phyloP scores from a whole-genome alignment of 2,329 filamentous ascomycete species.

The Ophiognomonia clavigignenti-juglandacearum region DNA sequence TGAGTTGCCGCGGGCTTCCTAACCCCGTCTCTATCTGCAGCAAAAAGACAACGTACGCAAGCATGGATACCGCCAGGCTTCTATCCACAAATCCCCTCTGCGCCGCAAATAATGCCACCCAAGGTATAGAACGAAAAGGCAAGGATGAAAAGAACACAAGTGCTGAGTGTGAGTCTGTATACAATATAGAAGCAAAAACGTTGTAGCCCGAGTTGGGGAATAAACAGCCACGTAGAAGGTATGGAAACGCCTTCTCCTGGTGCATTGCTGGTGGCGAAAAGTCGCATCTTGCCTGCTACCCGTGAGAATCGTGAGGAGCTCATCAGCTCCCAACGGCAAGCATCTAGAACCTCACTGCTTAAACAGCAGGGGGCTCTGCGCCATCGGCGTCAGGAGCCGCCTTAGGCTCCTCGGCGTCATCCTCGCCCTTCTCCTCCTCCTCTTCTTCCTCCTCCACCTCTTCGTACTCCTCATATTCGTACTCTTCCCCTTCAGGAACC shows the following conservation, averaged over 20 bases:
- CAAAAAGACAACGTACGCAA: not conserved
- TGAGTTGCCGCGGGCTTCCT: not conserved
- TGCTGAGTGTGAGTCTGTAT: no score
- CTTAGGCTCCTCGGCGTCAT: not conserved
- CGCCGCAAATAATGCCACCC: slow-evolving; percentile 4
- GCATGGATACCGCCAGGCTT: not conserved
- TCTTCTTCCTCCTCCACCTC: slow-evolving; percentile 4
- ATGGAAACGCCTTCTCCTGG: not conserved
- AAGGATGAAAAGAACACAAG: not conserved
- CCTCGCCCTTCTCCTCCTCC: not conserved
- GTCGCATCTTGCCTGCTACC: not conserved
- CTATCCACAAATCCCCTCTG: not conserved
- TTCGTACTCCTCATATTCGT: slow-evolving; percentile 4
- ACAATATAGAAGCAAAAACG: no score
- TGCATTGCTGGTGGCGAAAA: not conserved
- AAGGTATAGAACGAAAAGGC: not conserved
- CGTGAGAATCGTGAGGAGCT: not conserved
- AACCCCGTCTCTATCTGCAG: no score
- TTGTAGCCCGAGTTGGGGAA: no score
- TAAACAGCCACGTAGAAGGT: not conserved
- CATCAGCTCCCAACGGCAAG: not conserved
- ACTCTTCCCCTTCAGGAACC: slow-evolving; percentile 17
- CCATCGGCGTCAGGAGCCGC: slow-evolving; percentile 5
- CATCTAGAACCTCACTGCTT: not conserved
- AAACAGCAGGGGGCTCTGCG: slow-evolving; percentile 6